These are phyloP conservation scores for Exophiala calicioides DNA, from an alignment of 2,329 filamentous ascomycete genomes.

Conservation along the genomic window DNA sequence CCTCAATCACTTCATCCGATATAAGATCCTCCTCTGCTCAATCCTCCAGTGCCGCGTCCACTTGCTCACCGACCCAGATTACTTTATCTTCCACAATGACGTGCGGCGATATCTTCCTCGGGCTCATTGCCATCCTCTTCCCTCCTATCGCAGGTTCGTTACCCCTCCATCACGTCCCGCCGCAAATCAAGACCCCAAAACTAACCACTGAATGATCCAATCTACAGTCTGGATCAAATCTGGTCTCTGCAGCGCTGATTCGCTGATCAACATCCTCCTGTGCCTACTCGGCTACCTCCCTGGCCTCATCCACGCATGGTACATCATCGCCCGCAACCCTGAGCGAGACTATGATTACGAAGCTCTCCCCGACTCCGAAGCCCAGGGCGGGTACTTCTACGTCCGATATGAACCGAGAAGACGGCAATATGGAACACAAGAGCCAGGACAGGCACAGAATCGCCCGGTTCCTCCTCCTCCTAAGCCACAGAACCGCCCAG, in stretches of 20 bases:
- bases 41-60: constrained; percentile 1
- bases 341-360: constrained; percentile 65
- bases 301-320: constrained; percentile 93
- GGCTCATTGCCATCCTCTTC: constrained; percentile 46
- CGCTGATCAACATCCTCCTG: constrained; percentile 91
- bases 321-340: constrained; percentile 90
- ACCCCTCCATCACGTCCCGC: background rate
- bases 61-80: constrained; percentile 1
- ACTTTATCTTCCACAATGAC: constrained; percentile 35
- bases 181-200: too few relatives aligned
- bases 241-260: constrained; percentile 89
- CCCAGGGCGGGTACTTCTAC: constrained; percentile 70
- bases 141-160: constrained; percentile 52
- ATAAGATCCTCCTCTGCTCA: background rate
- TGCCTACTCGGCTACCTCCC: constrained; percentile 77
- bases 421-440: constrained; percentile 45
- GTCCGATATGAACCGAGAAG: constrained; percentile 55
- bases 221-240: constrained; percentile 88
- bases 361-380: constrained; percentile 65
- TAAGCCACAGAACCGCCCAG: constrained; percentile 32
- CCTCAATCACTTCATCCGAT: too few relatives aligned
- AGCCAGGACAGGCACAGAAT: constrained; percentile 33
- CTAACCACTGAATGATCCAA: too few relatives aligned
- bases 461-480: constrained; percentile 30
- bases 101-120: constrained; percentile 38